A percentile compares a stretch with the other conserved stretches of the same genome.
These are phyloP conservation scores for Mycena vitilis DNA, from an alignment of 768 basidiomycete species.

Conservation along the genomic window DNA sequence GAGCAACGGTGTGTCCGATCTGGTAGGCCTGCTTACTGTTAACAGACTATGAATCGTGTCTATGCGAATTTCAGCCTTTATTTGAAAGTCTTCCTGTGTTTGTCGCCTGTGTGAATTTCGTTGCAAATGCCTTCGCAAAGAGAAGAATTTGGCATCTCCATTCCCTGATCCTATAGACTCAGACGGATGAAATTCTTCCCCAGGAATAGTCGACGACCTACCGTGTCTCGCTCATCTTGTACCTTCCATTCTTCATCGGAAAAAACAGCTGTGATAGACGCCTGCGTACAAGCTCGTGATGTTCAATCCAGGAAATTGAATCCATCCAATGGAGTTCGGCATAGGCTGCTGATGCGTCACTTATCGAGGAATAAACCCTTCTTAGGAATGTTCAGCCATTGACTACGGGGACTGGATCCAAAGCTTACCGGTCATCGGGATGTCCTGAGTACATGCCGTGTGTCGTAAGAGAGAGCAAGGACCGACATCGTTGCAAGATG, in stretches of 20 bases:
- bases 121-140: constrained; percentile 1
- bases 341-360: constrained; percentile 9
- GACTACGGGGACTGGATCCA: background rate
- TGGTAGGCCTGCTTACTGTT: background rate
- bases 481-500: background rate
- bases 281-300: constrained; percentile 11
- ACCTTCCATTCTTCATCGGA: background rate
- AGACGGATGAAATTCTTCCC: background rate
- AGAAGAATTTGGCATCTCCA: constrained; percentile 2
- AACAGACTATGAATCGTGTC: constrained; percentile 15
- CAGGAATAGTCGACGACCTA: background rate
- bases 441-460: background rate
- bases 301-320: constrained; percentile 14
- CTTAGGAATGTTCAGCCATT: background rate
- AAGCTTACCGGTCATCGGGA: background rate
- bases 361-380: background rate
- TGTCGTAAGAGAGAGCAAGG: background rate
- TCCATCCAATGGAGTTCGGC: constrained; percentile 15
- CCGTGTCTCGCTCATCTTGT: constrained; percentile 2
- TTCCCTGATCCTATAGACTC: background rate
- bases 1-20: too few species aligned
- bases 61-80: constrained; percentile 14
- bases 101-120: constrained; percentile 2
- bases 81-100: background rate
- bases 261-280: constrained; percentile 9